Base-by-base conservation (phyloP, 345 rosid species). In the Salix udensis region DNA sequence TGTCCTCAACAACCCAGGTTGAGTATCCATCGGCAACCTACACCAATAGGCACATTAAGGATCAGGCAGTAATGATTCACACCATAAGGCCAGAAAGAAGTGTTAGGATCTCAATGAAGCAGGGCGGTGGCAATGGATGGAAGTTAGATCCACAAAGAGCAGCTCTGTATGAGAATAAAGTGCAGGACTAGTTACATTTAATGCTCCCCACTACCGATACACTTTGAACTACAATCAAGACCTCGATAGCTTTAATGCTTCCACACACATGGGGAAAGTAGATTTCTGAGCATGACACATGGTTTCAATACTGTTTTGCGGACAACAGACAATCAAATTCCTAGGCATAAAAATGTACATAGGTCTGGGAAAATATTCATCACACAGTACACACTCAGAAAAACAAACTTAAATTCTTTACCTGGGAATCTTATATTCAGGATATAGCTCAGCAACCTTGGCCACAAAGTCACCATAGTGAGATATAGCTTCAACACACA, bases 391-490 rank as follows among this genome's bases (percentile, higher is more conserved):
- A 26, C 5, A 64, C 34, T 40, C 44, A 10, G 44, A 40, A 40
- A 9, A 40, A 10, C 42, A 66, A 66, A 55, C 75, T n/a, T 31
- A 72, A 37, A 69, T 12, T 48, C 70, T 4, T 87, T 84, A 92
- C 98, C 91, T 89, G 36, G 94, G 97, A 39, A 93, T 24, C 60
- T 85, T 84, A 81, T 89, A 93, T 78, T 91, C 93, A 10, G 99
- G 99, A 86, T 92, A 96, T 74, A 96, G 90, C 66, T 96, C 94
- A 62, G 97, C 97, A 46, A 92, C 97, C 85, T 91, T 92, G 78
- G 96, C 96, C 24, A 36, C 96, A 31, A 93, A 86, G 78, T 96
- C 99, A 26, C 98, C 97, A 75, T 91, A 96, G 82, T 92, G 98
- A 77, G 98, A 85, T 78, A 90, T 89, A 39, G 97, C 92, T 78